Conservation (phyloP, 2,329 filamentous ascomycete species). For the Talaromyces sp. region DNA sequence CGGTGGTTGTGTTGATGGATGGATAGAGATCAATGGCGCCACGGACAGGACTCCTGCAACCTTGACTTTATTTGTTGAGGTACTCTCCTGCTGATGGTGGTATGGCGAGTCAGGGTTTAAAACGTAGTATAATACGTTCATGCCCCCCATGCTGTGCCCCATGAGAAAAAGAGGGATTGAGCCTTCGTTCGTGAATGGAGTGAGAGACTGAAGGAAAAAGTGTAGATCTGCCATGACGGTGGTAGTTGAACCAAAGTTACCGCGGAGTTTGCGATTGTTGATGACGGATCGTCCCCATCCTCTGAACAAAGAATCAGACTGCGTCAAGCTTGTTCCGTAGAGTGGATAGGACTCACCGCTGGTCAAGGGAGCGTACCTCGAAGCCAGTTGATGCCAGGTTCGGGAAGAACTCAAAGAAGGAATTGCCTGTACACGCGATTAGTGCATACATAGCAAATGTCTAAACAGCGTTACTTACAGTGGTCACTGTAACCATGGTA, state of each 20-base stretch:
- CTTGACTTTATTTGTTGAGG: constrained; percentile 1
- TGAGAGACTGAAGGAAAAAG: constrained; percentile 63
- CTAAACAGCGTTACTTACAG: constrained; percentile 34
- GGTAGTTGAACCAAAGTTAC: constrained; percentile 68
- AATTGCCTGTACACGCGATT: constrained; percentile 50
- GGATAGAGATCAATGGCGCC: constrained; percentile 74
- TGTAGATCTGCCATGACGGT: constrained; percentile 74
- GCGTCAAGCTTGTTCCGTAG: not conserved
- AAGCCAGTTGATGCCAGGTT: constrained; percentile 67
- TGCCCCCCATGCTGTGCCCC: constrained; percentile 90
- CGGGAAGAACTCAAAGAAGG: constrained; percentile 72
- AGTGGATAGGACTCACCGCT: constrained; percentile 48
- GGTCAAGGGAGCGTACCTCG: constrained; percentile 73
- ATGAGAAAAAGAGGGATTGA: constrained; percentile 66
- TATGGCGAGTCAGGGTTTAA: constrained; percentile 32
- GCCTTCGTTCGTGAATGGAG: constrained; percentile 40
- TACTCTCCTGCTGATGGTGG: constrained; percentile 14
- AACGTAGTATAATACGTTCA: constrained; percentile 63
- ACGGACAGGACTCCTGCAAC: constrained; percentile 59
- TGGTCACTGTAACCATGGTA: constrained; percentile 91
- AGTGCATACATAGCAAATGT: not conserved
- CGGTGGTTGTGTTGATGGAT: constrained; percentile 59
- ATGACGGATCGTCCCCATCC: constrained; percentile 78
- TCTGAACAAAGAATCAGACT: constrained; percentile 26
- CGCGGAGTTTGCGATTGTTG: constrained; percentile 56